These are phyloP conservation scores for Coemansia umbellata DNA, from an alignment of 192 early-diverging fungal species.

Conservation along the genomic window DNA sequence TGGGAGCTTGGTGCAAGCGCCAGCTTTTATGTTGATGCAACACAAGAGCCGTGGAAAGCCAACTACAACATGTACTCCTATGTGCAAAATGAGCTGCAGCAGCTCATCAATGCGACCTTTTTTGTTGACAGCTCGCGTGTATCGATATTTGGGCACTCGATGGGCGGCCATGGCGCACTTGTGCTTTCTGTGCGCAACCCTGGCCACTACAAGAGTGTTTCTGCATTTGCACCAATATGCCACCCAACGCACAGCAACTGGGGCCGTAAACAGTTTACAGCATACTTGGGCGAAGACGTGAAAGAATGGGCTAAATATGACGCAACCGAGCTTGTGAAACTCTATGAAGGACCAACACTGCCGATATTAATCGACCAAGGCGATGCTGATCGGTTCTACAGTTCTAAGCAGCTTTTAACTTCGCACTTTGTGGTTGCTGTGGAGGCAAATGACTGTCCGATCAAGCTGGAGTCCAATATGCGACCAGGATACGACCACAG, in stretches of 20 bases:
- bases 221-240: constrained; percentile 81
- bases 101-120: constrained; percentile 54
- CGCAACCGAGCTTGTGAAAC: constrained; percentile 63
- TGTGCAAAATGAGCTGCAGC: constrained; percentile 67
- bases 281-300: constrained; percentile 64
- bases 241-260: constrained; percentile 67
- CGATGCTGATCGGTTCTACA: constrained; percentile 64
- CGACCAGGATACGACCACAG: constrained; percentile 85
- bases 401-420: constrained; percentile 60
- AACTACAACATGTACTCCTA: constrained; percentile 86
- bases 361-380: constrained; percentile 60
- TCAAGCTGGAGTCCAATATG: constrained; percentile 59
- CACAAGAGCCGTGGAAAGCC: constrained; percentile 65
- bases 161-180: constrained; percentile 91
- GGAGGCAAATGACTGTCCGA: constrained; percentile 33
- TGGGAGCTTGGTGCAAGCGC: constrained; percentile 53
- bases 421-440: constrained; percentile 54
- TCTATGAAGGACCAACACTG: constrained; percentile 38
- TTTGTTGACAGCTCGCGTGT: constrained; percentile 60
- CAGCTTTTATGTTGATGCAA: constrained; percentile 73
- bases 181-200: constrained; percentile 70
- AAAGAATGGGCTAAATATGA: constrained; percentile 69
- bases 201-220: constrained; percentile 64
- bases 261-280: constrained; percentile 77
- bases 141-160: constrained; percentile 69